Evolutionary conservation across 2,329 filamentous ascomycete species (phyloP).

Genomic region (Septoria linicola): DNA sequence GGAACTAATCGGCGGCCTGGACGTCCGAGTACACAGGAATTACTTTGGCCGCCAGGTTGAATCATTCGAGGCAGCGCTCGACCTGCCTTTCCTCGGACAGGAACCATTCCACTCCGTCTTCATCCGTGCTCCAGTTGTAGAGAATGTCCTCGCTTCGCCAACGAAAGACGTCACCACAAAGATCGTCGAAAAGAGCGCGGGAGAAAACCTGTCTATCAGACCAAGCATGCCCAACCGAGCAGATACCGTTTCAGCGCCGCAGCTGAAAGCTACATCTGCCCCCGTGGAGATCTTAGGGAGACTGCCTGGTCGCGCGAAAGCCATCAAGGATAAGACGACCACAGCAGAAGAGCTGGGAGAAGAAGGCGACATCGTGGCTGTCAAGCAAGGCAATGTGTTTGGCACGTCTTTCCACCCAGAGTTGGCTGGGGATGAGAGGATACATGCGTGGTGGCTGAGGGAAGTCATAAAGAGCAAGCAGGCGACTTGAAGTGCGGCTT

Average conservation of each 20-base stretch:
- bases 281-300: constrained; percentile 60
- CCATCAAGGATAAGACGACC: constrained; percentile 49
- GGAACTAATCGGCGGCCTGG: constrained; percentile 86
- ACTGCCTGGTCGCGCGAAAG: constrained; percentile 53
- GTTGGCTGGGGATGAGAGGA: constrained; percentile 79
- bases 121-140: constrained; percentile 90
- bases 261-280: constrained; percentile 48
- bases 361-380: constrained; percentile 78
- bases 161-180: constrained; percentile 7
- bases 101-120: constrained; percentile 79
- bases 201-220: constrained; percentile 2
- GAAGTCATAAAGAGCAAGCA: constrained; percentile 53
- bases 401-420: constrained; percentile 97
- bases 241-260: constrained; percentile 59
- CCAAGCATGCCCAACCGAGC: constrained; percentile 32
- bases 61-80: constrained; percentile 76
- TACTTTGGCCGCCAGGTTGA: constrained; percentile 93
- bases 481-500: constrained; percentile 4
- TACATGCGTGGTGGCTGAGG: constrained; percentile 90
- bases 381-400: constrained; percentile 86
- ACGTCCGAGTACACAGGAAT: constrained; percentile 88
- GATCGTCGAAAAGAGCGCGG: constrained; percentile 21
- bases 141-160: constrained; percentile 62
- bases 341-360: constrained; percentile 50
- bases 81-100: constrained; percentile 62